Evolutionary conservation across 768 basidiomycete genomes (phyloP).

Genomic region (Boletus vinaceobasis): DNA sequence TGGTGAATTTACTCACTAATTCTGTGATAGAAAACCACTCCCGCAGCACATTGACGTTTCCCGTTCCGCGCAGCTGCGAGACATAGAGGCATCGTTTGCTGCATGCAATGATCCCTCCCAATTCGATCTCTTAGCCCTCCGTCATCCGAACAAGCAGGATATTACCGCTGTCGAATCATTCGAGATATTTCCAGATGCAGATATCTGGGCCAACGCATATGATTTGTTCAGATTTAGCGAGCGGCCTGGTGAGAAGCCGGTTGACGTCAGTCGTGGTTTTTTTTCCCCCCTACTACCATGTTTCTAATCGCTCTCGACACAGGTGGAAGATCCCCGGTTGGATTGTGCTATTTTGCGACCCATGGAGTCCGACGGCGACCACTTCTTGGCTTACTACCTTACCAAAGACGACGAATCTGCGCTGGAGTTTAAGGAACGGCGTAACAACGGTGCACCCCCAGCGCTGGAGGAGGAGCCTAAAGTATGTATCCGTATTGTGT

Average conservation of each 20-base stretch:
- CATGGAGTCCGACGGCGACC: slow-evolving; percentile 85
- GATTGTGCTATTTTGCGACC: slow-evolving; percentile 85
- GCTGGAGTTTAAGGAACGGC: slow-evolving; percentile 57
- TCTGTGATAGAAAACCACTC: slow-evolving; percentile 44
- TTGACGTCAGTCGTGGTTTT: slow-evolving; percentile 51
- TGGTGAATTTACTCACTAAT: background rate
- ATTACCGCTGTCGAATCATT: slow-evolving; percentile 77
- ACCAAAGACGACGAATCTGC: slow-evolving; percentile 74
- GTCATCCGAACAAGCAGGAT: slow-evolving; percentile 76
- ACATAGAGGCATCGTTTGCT: slow-evolving; percentile 75
- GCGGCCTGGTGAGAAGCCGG: slow-evolving; percentile 71
- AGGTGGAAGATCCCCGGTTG: slow-evolving; percentile 76
- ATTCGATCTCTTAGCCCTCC: slow-evolving; percentile 56
- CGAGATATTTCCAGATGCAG: slow-evolving; percentile 78
- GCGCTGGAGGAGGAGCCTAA: slow-evolving; percentile 53
- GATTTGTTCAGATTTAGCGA: slow-evolving; percentile 85
- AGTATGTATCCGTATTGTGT: slow-evolving; percentile 33
- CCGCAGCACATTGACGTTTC: slow-evolving; percentile 64
- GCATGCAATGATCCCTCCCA: slow-evolving; percentile 50
- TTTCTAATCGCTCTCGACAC: background rate
- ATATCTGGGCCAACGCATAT: slow-evolving; percentile 88
- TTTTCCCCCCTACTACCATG: background rate
- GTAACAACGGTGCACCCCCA: slow-evolving; percentile 41
- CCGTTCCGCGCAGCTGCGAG: slow-evolving; percentile 66
- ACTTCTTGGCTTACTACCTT: slow-evolving; percentile 83